Base-by-base conservation (phyloP, 2,329 filamentous ascomycete species). In the Cladorrhinum sp. region DNA sequence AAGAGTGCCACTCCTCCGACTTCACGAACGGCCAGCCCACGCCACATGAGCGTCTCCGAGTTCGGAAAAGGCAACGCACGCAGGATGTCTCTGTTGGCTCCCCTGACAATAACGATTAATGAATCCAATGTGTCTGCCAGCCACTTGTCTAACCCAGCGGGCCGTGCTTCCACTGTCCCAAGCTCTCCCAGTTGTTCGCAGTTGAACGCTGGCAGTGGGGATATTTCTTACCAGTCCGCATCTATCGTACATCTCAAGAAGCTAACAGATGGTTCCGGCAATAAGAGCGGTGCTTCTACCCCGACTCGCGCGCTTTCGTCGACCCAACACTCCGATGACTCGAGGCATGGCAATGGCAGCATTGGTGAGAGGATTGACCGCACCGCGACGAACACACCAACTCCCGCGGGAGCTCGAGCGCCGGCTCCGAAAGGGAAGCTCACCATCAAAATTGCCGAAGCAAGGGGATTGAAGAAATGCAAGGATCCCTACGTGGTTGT, bases 401-500 rank as follows among this genome's bases (percentile, higher is more conserved):
- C 75, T 55, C 75, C 82, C 12, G 66, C 73, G 46, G 84, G 83
- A 21, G 83, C 87, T 6, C 85, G 89, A 24, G 85, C 89, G 4
- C 87, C 88, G 9, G 80, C 87, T 21, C 82, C 91, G 21, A 94
- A 91, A 74, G 95, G 95, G 61, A 96, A 95, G 75, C 81, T 99
- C 60, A 90, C 88, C 33, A 91, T 99, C 69, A 92, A 91, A 72
- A 95, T 99, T 58, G 82, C 87, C 55, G 92, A 97, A 74, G 95
- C 90, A 53, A 85, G 92, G 69, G 91, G 91, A 9, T 77, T 99
- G 57, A 85, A 89, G 63, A 91, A 87, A 61, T 92, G 92, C 72
- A 86, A 87, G 62, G 91, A 97, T 70, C 95, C 95, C 1, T 99
- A 99, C 70, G 91, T 97, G 57, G 92, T 99, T 10, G 96, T 91